A percentile compares a stretch with the other conserved stretches of the same genome.
Evolutionary conservation across 2,329 filamentous ascomycete species (phyloP).

Genomic region (Exophiala xenobiotica): DNA sequence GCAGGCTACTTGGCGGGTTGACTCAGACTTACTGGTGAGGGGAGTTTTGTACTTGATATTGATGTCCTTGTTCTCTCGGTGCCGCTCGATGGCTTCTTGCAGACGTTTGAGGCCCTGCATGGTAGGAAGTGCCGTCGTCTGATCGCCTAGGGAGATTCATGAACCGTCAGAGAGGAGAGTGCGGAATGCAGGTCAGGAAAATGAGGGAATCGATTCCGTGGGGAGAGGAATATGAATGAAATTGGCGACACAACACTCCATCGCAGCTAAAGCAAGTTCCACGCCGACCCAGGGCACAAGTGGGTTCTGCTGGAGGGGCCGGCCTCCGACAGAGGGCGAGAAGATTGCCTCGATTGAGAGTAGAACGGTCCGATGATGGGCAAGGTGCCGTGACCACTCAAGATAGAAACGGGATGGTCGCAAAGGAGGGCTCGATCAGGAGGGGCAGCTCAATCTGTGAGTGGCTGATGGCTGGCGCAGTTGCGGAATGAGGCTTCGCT

Average conservation of each 20-base stretch:
- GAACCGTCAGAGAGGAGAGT: conserved; percentile 24
- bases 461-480: conserved; percentile 9
- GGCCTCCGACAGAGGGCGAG: conserved; percentile 13
- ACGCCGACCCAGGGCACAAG: no score
- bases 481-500: conserved; percentile 18
- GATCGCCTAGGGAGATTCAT: conserved; percentile 20
- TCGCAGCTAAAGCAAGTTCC: conserved; percentile 3
- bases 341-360: no score
- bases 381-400: neutral
- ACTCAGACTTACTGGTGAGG: conserved; percentile 28
- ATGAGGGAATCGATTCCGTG: conserved; percentile 26
- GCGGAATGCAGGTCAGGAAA: conserved; percentile 28
- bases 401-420: neutral
- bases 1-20: neutral
- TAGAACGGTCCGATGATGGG: neutral
- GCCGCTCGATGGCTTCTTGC: conserved; percentile 29
- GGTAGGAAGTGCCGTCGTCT: conserved; percentile 22
- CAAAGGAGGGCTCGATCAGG: conserved; percentile 5
- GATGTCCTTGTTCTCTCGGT: conserved; percentile 32
- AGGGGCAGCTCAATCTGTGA: conserved; percentile 1
- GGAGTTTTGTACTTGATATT: conserved; percentile 33
- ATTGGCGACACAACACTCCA: conserved; percentile 4
- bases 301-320: conserved; percentile 5
- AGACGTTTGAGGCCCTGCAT: conserved; percentile 32
- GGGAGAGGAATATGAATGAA: conserved; percentile 25